phyloP scores from a whole-genome alignment of 768 basidiomycete genomes.

The Pleurotus tuoliensis region DNA sequence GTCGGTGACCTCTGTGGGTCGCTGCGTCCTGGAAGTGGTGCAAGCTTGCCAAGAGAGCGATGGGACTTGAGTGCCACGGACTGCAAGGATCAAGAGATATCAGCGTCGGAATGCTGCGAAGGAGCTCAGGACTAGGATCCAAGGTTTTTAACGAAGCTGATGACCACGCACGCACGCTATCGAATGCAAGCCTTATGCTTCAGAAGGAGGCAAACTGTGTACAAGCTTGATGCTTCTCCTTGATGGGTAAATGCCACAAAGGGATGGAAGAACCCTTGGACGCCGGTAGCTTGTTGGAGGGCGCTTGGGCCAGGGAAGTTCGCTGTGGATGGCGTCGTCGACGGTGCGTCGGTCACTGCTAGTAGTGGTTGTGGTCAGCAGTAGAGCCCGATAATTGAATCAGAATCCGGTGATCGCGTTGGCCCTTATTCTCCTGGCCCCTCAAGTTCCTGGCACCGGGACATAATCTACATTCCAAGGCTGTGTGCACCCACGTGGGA shows the following conservation, averaged over 20 bases:
- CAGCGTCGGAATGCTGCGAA: neutral
- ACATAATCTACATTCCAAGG: constrained; percentile 1
- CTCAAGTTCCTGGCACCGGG: neutral
- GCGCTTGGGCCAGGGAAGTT: constrained; percentile 2
- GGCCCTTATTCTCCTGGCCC: constrained; percentile 1
- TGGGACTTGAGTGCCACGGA: neutral
- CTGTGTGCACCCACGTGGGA: constrained; percentile 1
- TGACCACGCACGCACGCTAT: neutral
- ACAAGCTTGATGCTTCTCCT: neutral
- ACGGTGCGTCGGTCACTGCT: constrained; percentile 8
- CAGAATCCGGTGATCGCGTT: neutral
- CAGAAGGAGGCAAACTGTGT: neutral
- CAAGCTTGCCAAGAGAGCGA: neutral
- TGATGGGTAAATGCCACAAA: neutral
- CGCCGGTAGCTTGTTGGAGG: neutral
- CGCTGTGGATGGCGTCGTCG: constrained; percentile 17
- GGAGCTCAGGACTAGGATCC: neutral
- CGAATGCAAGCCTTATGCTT: neutral
- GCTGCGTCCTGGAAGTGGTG: neutral
- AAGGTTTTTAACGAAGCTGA: neutral
- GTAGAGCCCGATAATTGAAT: neutral
- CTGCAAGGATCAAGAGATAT: neutral
- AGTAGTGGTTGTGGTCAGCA: neutral
- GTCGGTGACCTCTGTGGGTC: neutral
- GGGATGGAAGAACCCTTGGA: neutral